phyloP scores from a whole-genome alignment of 371 early-diverging fungal genomes.

The Mortierella sp. region DNA sequence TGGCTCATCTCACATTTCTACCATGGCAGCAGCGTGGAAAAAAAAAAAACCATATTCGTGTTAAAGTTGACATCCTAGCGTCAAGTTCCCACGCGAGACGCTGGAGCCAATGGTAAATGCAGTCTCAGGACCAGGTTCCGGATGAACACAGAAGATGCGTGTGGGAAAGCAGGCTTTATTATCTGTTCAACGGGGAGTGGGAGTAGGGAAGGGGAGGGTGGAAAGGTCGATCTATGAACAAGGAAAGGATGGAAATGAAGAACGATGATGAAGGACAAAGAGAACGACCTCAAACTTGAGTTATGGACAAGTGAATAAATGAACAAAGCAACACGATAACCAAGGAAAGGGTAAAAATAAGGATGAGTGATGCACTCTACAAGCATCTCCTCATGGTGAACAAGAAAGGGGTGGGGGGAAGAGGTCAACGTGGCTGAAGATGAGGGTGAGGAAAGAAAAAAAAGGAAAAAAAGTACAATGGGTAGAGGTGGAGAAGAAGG shows the following conservation, averaged over 20 bases:
- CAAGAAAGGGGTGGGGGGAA: not conserved
- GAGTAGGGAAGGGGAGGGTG: not conserved
- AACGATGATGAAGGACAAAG: conserved; percentile 4
- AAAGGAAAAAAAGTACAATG: conserved; percentile 29
- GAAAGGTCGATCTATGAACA: conserved; percentile 23
- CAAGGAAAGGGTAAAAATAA: conserved; percentile 28
- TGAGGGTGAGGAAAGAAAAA: not conserved
- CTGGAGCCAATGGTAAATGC: too few relatives aligned
- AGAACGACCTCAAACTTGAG: conserved; percentile 17
- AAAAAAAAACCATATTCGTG: too few relatives aligned
- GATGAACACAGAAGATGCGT: too few relatives aligned
- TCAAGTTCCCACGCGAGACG: too few relatives aligned
- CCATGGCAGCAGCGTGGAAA: too few relatives aligned
- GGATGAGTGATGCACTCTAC: conserved; percentile 33
- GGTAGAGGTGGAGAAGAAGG: not conserved
- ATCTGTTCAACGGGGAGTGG: conserved; percentile 14
- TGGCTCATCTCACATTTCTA: too few relatives aligned
- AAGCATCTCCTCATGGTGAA: conserved; percentile 34
- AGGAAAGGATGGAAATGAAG: conserved; percentile 1
- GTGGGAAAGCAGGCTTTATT: conserved; percentile 27
- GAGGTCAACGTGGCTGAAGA: conserved; percentile 1
- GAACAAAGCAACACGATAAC: not conserved
- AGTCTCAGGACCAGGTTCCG: too few relatives aligned
- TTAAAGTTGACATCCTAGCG: too few relatives aligned
- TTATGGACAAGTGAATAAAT: conserved; percentile 16